phyloP scores from a whole-genome alignment of 305 asterid genomes.

The Fraxinus nigra region DNA sequence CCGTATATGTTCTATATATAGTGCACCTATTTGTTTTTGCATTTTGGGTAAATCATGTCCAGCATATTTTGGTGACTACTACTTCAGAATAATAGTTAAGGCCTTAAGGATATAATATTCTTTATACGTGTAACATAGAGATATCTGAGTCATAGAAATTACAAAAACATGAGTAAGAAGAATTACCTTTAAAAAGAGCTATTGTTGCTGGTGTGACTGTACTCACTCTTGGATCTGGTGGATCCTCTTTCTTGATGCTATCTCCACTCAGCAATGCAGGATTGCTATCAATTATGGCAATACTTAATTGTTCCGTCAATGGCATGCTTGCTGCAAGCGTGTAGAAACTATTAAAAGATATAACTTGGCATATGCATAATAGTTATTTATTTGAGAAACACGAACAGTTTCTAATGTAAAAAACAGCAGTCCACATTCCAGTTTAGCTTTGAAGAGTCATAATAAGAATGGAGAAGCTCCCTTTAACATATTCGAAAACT shows the following conservation, averaged over 20 bases:
- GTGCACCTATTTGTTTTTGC: background rate
- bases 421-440: background rate
- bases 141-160: background rate
- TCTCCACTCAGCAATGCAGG: slow-evolving; percentile 62
- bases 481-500: background rate
- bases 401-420: background rate
- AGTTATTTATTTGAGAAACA: background rate
- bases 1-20: background rate
- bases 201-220: slow-evolving; percentile 94
- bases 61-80: background rate
- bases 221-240: slow-evolving; percentile 97
- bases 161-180: slow-evolving; percentile 5
- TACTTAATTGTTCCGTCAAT: slow-evolving; percentile 65
- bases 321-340: slow-evolving; percentile 74
- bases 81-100: slow-evolving; percentile 3
- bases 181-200: slow-evolving; percentile 68
- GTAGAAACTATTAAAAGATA: slow-evolving; percentile 18
- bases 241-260: slow-evolving; percentile 62
- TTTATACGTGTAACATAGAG: background rate
- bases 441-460: background rate
- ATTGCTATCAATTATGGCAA: slow-evolving; percentile 93
- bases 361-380: slow-evolving; percentile 2
- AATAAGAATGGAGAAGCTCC: background rate
- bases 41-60: background rate
- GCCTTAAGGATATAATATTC: background rate